Evolutionary conservation across 208 protist genomes (phyloP), one percentile per base, ranked within the genome.

Genomic region (Leishmania mexicana): DNA sequence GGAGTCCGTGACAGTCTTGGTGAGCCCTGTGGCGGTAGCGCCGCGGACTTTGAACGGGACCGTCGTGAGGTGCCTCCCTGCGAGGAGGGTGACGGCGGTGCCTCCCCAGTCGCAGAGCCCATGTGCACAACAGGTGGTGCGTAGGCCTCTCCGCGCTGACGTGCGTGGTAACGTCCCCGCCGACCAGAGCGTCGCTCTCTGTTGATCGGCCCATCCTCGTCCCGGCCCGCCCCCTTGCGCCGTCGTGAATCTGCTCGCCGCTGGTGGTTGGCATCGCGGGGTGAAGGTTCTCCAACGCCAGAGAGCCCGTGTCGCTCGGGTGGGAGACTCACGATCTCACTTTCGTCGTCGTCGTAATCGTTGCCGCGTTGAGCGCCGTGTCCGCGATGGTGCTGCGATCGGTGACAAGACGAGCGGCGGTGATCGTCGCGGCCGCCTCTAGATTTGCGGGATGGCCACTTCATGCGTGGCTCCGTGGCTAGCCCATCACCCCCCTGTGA

Each of bases 91-190:
- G 82, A 85, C 62, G 49, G 53, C n/a, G 70, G 58, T n/a, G 58
- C 42, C 77, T 42, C 45, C 60, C 24, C 73, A 5, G 68, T 21
- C 13, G 57, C 0, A 57, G 76, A 13, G 0, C 78, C 76, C 82
- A 82, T 85, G 82, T 79, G 72, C 38, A 85, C 78, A 13, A 81
- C 82, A 51, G 82, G 78, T 40, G 78, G 64, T n/a, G 82, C 73
- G 64, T 82, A 85, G 49, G 60, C 42, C n/a, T 53, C 71, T 38
- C 82, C 78, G 21, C 73, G 65, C 24, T 64, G 71, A 49, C 62
- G 53, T 53, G 45, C 60, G 28, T 62, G 67, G 19, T 5, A 58
- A 11, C 75, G 54, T 47, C 35, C 40, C 11, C 40, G 13, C 5
- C 38, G 75, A 17, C 53, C 53, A 35, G 57, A 65, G 57, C 19